These are phyloP conservation scores for Malassezia equina DNA, from an alignment of 1,284 basidiomycete genomes.

Conservation along the genomic window DNA sequence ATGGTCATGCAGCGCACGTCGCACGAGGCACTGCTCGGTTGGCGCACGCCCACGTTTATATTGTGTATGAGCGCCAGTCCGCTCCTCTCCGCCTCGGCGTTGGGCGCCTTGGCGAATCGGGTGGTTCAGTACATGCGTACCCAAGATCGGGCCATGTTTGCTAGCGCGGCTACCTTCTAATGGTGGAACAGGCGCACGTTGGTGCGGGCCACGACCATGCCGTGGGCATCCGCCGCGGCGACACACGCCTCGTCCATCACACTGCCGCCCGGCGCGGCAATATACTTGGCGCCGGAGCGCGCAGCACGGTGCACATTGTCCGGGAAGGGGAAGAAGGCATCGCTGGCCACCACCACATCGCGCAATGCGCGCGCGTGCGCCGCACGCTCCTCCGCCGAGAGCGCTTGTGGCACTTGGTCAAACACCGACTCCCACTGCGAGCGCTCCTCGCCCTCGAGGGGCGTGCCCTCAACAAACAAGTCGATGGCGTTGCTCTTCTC, in stretches of 20 bases:
- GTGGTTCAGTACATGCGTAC: constrained; percentile 2
- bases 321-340: constrained; percentile 99
- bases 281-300: constrained; percentile 80
- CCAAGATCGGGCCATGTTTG: constrained; percentile 2
- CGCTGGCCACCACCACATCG: constrained; percentile 81
- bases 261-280: constrained; percentile 87
- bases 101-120: constrained; percentile 73
- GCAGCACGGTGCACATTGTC: constrained; percentile 91
- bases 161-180: constrained; percentile 19
- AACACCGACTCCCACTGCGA: constrained; percentile 85
- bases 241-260: constrained; percentile 71
- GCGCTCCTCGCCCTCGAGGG: constrained; percentile 61
- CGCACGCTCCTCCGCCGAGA: constrained; percentile 62
- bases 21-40: constrained; percentile 61
- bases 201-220: constrained; percentile 45
- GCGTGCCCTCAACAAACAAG: constrained; percentile 75
- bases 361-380: constrained; percentile 47
- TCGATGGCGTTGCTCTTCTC: constrained; percentile 98
- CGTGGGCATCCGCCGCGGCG: constrained; percentile 39
- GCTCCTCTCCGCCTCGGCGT: constrained; percentile 70
- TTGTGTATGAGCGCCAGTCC: constrained; percentile 76
- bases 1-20: constrained; percentile 63
- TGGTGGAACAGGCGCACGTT: constrained; percentile 47
- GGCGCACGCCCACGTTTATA: constrained; percentile 89
- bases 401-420: constrained; percentile 60